Evolutionary conservation across 164 flowering plant species (phyloP).

Genomic region (Vitis cinerea): DNA sequence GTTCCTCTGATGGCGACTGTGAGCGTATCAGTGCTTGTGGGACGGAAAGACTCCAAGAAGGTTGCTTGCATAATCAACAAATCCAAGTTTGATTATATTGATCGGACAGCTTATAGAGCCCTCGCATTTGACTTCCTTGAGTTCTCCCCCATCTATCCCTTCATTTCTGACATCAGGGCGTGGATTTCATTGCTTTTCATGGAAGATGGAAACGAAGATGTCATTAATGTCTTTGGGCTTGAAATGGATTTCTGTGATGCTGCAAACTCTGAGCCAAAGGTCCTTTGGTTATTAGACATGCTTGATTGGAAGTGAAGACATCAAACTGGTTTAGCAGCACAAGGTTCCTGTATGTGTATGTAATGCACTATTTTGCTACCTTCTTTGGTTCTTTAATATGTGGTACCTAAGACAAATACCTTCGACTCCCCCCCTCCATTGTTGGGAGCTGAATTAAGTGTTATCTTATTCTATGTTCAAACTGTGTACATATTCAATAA

Average conservation of each 20-base stretch:
- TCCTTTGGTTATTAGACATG: constrained; percentile 86
- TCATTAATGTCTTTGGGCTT: constrained; percentile 75
- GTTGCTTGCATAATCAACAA: constrained; percentile 69
- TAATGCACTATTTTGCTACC: background rate
- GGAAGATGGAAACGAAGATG: constrained; percentile 60
- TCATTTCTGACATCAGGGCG: constrained; percentile 67
- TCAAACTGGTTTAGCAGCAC: no score
- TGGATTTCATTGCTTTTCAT: constrained; percentile 86
- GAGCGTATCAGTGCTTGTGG: constrained; percentile 70
- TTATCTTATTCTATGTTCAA: background rate
- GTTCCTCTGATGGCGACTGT: constrained; percentile 43
- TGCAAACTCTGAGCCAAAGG: constrained; percentile 75
- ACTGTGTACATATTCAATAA: no score
- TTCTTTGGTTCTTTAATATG: background rate
- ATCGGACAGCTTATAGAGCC: constrained; percentile 65
- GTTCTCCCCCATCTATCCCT: constrained; percentile 76
- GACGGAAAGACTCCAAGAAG: constrained; percentile 65
- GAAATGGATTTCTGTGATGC: constrained; percentile 87
- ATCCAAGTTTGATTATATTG: constrained; percentile 73
- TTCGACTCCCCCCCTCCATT: background rate
- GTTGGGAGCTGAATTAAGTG: background rate
- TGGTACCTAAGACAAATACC: background rate
- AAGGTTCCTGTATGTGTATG: no score
- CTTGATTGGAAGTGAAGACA: constrained; percentile 78
- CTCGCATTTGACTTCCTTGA: constrained; percentile 83